Evolutionary conservation across 2,329 filamentous ascomycete genomes (phyloP).

Genomic region (Didymella lethalis): DNA sequence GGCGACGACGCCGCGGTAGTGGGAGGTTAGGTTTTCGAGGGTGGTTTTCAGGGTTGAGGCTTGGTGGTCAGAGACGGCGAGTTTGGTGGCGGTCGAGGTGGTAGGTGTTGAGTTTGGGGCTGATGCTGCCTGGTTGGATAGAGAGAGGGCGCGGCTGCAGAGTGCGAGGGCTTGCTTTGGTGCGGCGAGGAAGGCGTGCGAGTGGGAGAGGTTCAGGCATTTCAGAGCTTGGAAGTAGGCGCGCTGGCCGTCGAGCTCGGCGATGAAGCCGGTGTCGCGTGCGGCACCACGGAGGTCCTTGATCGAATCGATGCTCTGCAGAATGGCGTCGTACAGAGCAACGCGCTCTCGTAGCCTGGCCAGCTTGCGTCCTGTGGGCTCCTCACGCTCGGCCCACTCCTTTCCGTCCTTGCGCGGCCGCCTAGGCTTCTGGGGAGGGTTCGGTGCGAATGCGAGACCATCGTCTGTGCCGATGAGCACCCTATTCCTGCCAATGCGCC

Average conservation of each 20-base stretch:
- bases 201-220: constrained; percentile 85
- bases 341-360: constrained; percentile 84
- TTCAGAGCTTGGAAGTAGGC: constrained; percentile 90
- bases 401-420: constrained; percentile 59
- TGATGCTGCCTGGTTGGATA: constrained; percentile 62
- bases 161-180: constrained; percentile 85
- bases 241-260: constrained; percentile 78
- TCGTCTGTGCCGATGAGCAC: constrained; percentile 85
- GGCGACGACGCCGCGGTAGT: constrained; percentile 85
- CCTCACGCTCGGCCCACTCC: constrained; percentile 61
- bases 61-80: constrained; percentile 70
- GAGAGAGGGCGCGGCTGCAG: constrained; percentile 73
- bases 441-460: constrained; percentile 67
- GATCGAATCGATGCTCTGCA: constrained; percentile 90
- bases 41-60: constrained; percentile 66
- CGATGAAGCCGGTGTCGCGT: constrained; percentile 77
- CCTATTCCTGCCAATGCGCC: constrained; percentile 92
- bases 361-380: constrained; percentile 77
- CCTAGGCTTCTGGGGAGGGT: constrained; percentile 63
- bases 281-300: constrained; percentile 90
- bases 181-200: constrained; percentile 77
- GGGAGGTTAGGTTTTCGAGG: constrained; percentile 76
- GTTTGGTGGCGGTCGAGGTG: constrained; percentile 53
- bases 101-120: constrained; percentile 47
- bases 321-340: constrained; percentile 87